phyloP scores from a whole-genome alignment of 805 yeast species.

The Wickerhamia fluorescens region DNA sequence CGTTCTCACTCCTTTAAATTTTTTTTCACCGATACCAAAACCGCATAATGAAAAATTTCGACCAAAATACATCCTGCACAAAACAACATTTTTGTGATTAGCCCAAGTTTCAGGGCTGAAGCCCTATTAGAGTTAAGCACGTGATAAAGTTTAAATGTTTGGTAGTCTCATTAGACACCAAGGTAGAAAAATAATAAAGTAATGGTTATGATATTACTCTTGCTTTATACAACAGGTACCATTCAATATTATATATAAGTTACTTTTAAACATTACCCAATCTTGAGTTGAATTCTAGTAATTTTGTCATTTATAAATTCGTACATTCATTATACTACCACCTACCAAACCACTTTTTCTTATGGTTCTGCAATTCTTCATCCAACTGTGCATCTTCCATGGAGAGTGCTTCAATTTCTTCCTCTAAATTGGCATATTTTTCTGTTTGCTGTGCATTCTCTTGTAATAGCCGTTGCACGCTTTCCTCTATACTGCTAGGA shows the following conservation, averaged over 20 bases:
- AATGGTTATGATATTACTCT: too few relatives aligned
- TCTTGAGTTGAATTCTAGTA: not conserved
- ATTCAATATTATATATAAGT: too few relatives aligned
- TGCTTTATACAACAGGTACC: too few relatives aligned
- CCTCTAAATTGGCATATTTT: slow-evolving; percentile 31
- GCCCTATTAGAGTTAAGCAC: too few relatives aligned
- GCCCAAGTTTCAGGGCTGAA: too few relatives aligned
- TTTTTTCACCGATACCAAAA: not conserved
- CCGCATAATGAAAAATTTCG: too few relatives aligned
- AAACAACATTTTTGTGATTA: too few relatives aligned
- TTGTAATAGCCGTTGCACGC: slow-evolving; percentile 27
- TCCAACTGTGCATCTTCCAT: slow-evolving; percentile 19
- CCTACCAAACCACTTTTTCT: slow-evolving; percentile 26
- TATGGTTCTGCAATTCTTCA: slow-evolving; percentile 13
- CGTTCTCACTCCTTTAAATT: too few relatives aligned
- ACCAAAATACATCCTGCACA: too few relatives aligned
- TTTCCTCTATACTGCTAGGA: slow-evolving; percentile 30
- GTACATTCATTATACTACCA: slow-evolving; percentile 6
- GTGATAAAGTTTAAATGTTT: too few relatives aligned
- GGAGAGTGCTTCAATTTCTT: slow-evolving; percentile 22
- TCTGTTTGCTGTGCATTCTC: slow-evolving; percentile 35
- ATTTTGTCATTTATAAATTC: not conserved
- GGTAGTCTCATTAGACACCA: too few relatives aligned
- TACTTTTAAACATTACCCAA: not conserved
- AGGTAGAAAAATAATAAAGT: too few relatives aligned